These are phyloP conservation scores for Phialocephala subalpina DNA, from an alignment of 2,329 filamentous ascomycete species.

Conservation along the genomic window DNA sequence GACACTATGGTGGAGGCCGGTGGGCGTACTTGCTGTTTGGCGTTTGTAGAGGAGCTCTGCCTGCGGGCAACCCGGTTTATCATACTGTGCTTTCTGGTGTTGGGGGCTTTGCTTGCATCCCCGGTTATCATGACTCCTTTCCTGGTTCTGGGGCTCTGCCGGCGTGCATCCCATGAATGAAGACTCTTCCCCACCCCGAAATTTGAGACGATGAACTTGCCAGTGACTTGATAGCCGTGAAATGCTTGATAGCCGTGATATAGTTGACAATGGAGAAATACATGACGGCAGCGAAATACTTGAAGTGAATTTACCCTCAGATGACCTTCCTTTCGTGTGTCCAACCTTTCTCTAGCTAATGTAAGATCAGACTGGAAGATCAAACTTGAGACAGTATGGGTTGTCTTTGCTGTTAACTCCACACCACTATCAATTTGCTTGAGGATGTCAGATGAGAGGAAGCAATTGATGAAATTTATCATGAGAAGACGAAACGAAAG, in stretches of 20 bases:
- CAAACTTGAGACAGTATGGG: not conserved
- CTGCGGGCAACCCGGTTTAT: too few relatives aligned
- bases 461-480: too few relatives aligned
- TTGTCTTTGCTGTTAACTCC: not conserved
- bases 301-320: too few relatives aligned
- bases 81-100: too few relatives aligned
- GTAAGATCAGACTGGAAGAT: too few relatives aligned
- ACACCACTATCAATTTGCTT: not conserved
- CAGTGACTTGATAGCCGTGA: not conserved
- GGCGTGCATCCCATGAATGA: not conserved
- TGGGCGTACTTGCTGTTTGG: not conserved
- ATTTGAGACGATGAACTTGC: not conserved
- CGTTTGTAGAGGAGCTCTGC: too few relatives aligned
- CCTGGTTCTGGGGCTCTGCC: not conserved
- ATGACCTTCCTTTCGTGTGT: too few relatives aligned
- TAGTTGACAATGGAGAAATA: not conserved
- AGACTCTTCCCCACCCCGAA: not conserved
- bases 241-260: not conserved
- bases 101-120: not conserved
- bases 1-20: too few relatives aligned
- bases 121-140: too few relatives aligned
- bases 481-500: not conserved
- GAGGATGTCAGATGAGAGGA: not conserved
- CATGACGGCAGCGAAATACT: not conserved
- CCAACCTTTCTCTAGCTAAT: too few relatives aligned